Evolutionary conservation across 1,284 basidiomycete genomes (phyloP).

Genomic region (Irpex sp.): DNA sequence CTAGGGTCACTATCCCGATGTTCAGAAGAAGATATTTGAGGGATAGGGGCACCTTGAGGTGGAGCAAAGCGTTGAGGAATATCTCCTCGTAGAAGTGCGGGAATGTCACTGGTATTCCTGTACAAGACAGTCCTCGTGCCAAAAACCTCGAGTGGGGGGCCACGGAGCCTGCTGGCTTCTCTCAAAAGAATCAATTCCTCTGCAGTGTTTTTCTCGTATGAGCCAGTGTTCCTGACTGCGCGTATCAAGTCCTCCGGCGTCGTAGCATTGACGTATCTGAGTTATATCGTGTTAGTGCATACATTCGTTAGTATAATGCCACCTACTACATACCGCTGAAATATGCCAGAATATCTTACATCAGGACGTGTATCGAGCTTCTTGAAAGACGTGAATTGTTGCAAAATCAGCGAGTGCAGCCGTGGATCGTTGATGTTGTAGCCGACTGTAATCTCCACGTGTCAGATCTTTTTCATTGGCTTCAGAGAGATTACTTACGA

Average conservation of each 20-base stretch:
- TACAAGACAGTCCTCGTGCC: conserved; percentile 37
- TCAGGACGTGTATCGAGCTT: conserved; percentile 17
- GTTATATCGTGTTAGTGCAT: no score
- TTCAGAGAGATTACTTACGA: conserved; percentile 32
- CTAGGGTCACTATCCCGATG: neutral
- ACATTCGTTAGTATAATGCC: neutral
- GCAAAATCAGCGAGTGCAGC: conserved; percentile 34
- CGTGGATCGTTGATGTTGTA: conserved; percentile 41
- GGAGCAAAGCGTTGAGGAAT: no score
- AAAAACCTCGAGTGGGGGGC: conserved; percentile 25
- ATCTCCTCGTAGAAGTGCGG: neutral
- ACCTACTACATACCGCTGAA: neutral
- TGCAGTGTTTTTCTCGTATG: conserved; percentile 25
- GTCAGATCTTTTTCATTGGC: neutral
- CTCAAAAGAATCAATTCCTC: conserved; percentile 50
- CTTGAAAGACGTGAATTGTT: conserved; percentile 34
- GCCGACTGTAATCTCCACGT: conserved; percentile 39
- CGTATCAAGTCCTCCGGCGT: conserved; percentile 42
- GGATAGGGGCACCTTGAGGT: neutral
- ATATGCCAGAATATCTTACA: conserved; percentile 15
- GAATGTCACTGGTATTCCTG: conserved; percentile 17
- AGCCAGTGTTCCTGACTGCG: conserved; percentile 36
- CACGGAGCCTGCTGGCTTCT: conserved; percentile 22
- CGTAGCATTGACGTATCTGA: conserved; percentile 44
- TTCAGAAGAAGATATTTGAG: neutral